Evolutionary conservation across 225 moss, liverwort and hornwort genomes (phyloP).

Genomic region (Straminergon stramineum): DNA sequence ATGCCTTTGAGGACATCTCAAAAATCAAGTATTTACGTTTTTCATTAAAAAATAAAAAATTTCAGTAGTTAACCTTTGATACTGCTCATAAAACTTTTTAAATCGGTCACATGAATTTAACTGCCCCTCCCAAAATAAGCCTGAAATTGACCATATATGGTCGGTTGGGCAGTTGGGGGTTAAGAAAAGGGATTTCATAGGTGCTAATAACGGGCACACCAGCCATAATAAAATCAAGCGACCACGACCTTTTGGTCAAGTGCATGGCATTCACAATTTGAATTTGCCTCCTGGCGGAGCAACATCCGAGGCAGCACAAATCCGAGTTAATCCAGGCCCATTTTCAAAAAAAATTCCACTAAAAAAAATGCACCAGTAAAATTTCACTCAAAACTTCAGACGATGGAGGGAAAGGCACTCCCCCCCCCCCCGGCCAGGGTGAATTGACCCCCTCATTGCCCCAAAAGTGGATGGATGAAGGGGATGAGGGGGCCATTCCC

Average conservation of each 20-base stretch:
- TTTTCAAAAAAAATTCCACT: neutral
- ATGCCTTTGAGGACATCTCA: too few relatives aligned
- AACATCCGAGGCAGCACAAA: neutral
- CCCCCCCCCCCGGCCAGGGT: neutral
- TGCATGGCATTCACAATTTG: neutral
- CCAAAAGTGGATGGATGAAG: too few relatives aligned
- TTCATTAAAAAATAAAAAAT: too few relatives aligned
- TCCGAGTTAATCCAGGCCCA: neutral
- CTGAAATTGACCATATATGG: too few relatives aligned
- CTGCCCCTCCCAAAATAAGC: too few relatives aligned
- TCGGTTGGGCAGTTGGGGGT: too few relatives aligned
- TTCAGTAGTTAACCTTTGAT: too few relatives aligned
- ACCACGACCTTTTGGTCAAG: neutral
- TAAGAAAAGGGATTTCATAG: neutral
- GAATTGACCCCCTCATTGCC: too few relatives aligned
- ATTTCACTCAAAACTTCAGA: neutral
- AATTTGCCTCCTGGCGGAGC: neutral
- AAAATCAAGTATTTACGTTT: too few relatives aligned
- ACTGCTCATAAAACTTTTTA: too few relatives aligned
- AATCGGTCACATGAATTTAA: too few relatives aligned
- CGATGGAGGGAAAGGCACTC: neutral
- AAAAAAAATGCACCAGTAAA: neutral
- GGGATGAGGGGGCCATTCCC: too few relatives aligned
- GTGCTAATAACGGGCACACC: neutral
- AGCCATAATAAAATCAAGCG: neutral